These are phyloP conservation scores for Rhodamnia rubescens DNA, from an alignment of 345 rosid genomes.

Conservation along the genomic window DNA sequence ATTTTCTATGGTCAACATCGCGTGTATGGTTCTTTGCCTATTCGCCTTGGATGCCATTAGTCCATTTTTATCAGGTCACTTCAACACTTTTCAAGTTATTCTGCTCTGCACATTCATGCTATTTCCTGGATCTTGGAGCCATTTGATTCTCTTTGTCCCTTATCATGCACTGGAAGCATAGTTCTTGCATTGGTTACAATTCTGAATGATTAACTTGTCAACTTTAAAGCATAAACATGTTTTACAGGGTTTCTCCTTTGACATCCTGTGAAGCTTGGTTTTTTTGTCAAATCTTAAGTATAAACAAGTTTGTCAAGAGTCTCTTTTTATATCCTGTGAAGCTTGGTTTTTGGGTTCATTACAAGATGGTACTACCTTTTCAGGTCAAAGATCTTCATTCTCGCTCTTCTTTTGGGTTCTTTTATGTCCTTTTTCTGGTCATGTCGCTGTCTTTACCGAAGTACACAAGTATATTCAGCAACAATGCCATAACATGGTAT, in stretches of 20 bases:
- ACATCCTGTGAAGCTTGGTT: not conserved
- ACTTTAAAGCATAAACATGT: not conserved
- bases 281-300: not conserved
- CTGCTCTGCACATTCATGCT: not conserved
- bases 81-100: not conserved
- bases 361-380: not conserved
- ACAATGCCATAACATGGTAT: not conserved
- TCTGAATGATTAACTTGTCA: not conserved
- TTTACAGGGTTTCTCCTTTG: not conserved
- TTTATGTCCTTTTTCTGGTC: not conserved
- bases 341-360: not conserved
- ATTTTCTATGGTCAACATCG: not conserved
- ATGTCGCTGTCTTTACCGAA: not conserved
- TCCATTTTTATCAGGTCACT: not conserved
- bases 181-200: not conserved
- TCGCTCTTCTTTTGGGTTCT: not conserved
- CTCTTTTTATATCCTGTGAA: not conserved
- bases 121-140: not conserved
- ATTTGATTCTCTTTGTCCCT: not conserved
- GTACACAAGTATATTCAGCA: not conserved
- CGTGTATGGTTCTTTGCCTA: not conserved
- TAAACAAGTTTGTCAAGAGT: not conserved
- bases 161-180: not conserved
- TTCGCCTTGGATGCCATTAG: not conserved
- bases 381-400: not conserved